phyloP scores from a whole-genome alignment of 2,329 filamentous ascomycete species.

The Aciculosporium take region DNA sequence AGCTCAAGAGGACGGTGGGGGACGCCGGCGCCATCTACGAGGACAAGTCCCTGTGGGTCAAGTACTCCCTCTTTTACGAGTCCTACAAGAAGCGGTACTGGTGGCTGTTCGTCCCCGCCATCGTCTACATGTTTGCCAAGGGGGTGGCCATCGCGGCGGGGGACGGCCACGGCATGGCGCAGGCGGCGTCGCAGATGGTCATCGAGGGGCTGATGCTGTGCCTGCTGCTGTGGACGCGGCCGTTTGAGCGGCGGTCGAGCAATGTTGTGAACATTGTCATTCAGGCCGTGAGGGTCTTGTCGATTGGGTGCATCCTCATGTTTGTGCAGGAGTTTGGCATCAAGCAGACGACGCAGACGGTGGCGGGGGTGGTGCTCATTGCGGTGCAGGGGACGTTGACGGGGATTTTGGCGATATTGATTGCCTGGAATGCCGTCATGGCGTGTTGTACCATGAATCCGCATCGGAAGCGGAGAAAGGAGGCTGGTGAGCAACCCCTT shows the following conservation, averaged over 20 bases:
- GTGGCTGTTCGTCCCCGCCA: slow-evolving; percentile 89
- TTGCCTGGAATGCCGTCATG: slow-evolving; percentile 77
- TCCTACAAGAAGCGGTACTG: slow-evolving; percentile 88
- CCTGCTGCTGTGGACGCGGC: slow-evolving; percentile 70
- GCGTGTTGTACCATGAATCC: slow-evolving; percentile 77
- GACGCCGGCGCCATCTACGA: slow-evolving; percentile 64
- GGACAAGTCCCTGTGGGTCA: slow-evolving; percentile 79
- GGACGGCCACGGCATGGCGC: slow-evolving; percentile 71
- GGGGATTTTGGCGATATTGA: slow-evolving; percentile 69
- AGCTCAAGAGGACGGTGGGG: slow-evolving; percentile 62
- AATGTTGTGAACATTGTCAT: slow-evolving; percentile 92
- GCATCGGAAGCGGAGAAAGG: slow-evolving; percentile 76
- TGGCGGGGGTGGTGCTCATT: slow-evolving; percentile 85
- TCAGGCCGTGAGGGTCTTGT: slow-evolving; percentile 76
- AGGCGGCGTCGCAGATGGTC: slow-evolving; percentile 65
- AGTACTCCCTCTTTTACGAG: slow-evolving; percentile 96
- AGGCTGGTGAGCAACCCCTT: slow-evolving; percentile 53
- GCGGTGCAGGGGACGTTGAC: slow-evolving; percentile 80
- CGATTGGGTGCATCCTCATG: slow-evolving; percentile 74
- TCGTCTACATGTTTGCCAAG: slow-evolving; percentile 82
- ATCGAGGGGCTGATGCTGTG: slow-evolving; percentile 69
- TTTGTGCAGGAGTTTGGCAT: slow-evolving; percentile 91
- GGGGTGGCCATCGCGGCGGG: slow-evolving; percentile 73
- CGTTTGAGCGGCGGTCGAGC: slow-evolving; percentile 73
- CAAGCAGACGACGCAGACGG: slow-evolving; percentile 80